Conservation (phyloP, 2,329 filamentous ascomycete species). For the Cercospora citrullina region DNA sequence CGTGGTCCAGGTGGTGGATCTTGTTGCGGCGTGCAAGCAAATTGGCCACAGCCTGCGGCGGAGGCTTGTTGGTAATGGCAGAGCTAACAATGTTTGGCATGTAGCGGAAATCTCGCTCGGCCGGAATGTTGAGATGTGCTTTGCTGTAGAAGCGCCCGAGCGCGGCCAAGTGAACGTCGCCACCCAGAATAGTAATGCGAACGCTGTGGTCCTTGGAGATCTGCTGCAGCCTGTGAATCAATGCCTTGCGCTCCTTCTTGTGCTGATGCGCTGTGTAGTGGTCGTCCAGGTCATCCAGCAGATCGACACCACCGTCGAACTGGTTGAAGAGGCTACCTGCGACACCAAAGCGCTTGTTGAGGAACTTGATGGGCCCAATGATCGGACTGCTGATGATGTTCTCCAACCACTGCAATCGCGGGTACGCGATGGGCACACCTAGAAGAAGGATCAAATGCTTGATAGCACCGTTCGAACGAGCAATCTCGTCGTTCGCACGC, state of each 20-base stretch:
- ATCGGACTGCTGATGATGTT: constrained; percentile 77
- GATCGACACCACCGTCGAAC: constrained; percentile 75
- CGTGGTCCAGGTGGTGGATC: constrained; percentile 62
- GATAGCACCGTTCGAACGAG: constrained; percentile 54
- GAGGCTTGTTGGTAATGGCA: constrained; percentile 68
- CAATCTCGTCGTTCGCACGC: constrained; percentile 55
- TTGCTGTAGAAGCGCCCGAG: constrained; percentile 66
- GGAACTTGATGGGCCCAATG: constrained; percentile 82
- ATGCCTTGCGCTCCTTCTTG: constrained; percentile 78
- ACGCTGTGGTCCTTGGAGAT: constrained; percentile 57
- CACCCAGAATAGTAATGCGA: constrained; percentile 63
- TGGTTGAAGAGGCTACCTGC: constrained; percentile 86
- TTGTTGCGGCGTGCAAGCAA: constrained; percentile 63
- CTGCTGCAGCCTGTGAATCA: constrained; percentile 66
- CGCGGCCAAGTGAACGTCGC: constrained; percentile 65
- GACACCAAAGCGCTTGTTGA: constrained; percentile 87
- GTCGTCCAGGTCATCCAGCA: constrained; percentile 66
- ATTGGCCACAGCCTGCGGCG: constrained; percentile 65
- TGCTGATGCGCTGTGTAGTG: constrained; percentile 88
- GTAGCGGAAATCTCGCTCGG: constrained; percentile 61
- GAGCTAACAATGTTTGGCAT: constrained; percentile 65
- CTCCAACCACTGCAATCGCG: constrained; percentile 90
- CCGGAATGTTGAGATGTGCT: constrained; percentile 56
- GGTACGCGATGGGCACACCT: constrained; percentile 69
- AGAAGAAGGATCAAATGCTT: constrained; percentile 64